Evolutionary conservation across 1,284 basidiomycete genomes (phyloP), one percentile per base, ranked within the genome.

Genomic region (Rhodotorula sp.): DNA sequence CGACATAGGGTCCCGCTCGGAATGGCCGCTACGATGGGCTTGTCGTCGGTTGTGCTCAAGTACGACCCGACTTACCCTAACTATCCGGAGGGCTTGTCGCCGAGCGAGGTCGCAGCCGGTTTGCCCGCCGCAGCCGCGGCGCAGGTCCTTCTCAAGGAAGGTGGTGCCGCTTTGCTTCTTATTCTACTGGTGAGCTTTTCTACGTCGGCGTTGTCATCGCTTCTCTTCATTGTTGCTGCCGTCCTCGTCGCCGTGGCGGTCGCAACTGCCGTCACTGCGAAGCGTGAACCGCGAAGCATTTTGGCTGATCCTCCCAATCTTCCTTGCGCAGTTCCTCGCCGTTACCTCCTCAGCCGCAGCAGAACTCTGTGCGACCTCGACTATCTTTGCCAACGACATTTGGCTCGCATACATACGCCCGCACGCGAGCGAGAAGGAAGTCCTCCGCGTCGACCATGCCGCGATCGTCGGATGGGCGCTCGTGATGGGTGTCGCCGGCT

Each of bases 361-460:
- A 6, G 93, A 97, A 81, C 86, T 95, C 65, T 94, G 96, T 77
- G 93, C 93, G 0, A 87, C 88, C 1, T 87, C 87, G 1, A 82
- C 83, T 8, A 80, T 86, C 16, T 73, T 84, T 39, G 83, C 84
- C 79, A 87, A 79, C 78, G 86, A 83, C 67, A 70, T 91, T 15
- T 91, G 89, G 81, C 86, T 89, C 81, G 87, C 85, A 23, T 88
- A 89, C 81, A 81, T 89, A 81, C 87, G 88, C 78, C 85, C 85
- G 5, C 74, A 83, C 21, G 87, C 89, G 10, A 85, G 84, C 29
- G 87, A 88, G 77, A 82, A 81, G 57, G 86, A 89, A 79, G 85
- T 89, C 59, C 83, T 89, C 61, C 82, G 82, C 69, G 82, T 86
- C 56, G 87, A 85, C 26, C 85, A 85, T 72, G 77, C 78, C 39